These are phyloP conservation scores for Fusarium pseudonygamai DNA, from an alignment of 2,329 filamentous ascomycete species.

Conservation along the genomic window DNA sequence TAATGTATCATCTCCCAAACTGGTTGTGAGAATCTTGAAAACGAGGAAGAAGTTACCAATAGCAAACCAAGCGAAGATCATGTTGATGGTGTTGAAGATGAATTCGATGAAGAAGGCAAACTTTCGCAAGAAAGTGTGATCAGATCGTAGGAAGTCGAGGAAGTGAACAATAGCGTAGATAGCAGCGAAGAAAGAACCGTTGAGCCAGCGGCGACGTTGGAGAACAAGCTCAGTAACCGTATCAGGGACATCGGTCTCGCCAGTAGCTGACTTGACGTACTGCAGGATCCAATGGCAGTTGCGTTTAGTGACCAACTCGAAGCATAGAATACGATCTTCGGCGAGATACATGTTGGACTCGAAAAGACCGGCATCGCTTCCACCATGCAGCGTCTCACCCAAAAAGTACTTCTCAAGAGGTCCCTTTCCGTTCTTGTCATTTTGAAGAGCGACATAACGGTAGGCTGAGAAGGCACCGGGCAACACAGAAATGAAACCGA, in stretches of 20 bases:
- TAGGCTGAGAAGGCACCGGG: slow-evolving; percentile 99
- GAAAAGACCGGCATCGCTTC: slow-evolving; percentile 92
- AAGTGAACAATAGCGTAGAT: slow-evolving; percentile 96
- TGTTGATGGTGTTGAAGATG: slow-evolving; percentile 91
- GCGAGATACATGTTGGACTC: slow-evolving; percentile 99
- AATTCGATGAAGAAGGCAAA: slow-evolving; percentile 93
- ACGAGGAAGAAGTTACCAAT: slow-evolving; percentile 99
- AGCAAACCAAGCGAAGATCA: slow-evolving; percentile 98
- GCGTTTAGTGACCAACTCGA: slow-evolving; percentile 96
- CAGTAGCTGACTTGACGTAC: slow-evolving; percentile 97
- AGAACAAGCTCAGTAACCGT: slow-evolving; percentile 94
- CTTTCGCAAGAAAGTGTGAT: slow-evolving; percentile 88
- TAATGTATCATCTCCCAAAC: slow-evolving; percentile 74
- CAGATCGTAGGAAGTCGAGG: slow-evolving; percentile 93
- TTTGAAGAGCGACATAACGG: slow-evolving; percentile 91
- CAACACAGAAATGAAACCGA: slow-evolving; percentile 96
- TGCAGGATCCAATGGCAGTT: slow-evolving; percentile 98
- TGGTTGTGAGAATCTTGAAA: slow-evolving; percentile 94
- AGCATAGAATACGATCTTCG: slow-evolving; percentile 98
- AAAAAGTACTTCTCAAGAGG: slow-evolving; percentile 97
- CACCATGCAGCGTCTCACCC: slow-evolving; percentile 94
- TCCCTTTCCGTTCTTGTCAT: slow-evolving; percentile 93
- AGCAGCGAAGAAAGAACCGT: slow-evolving; percentile 97
- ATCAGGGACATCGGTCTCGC: slow-evolving; percentile 96
- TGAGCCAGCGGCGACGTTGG: slow-evolving; percentile 95